A percentile compares a stretch with the other conserved stretches of the same genome.
Conservation (phyloP, 306 rosid genomes). For the Spatholobus suberectus region DNA sequence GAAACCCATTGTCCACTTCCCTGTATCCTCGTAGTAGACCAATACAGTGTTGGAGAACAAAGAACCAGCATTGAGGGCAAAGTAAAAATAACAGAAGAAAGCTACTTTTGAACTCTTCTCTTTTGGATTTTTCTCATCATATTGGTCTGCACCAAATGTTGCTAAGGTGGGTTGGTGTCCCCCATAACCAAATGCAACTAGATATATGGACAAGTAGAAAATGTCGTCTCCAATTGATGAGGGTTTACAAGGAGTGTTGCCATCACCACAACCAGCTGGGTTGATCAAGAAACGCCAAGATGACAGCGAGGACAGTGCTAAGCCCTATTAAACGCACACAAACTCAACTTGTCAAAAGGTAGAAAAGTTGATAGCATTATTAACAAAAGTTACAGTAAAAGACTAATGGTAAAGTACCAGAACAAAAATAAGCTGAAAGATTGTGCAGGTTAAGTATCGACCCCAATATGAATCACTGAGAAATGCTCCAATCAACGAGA, state of each 20-base stretch:
- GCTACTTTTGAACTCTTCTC: constrained; percentile 48
- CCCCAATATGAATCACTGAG: constrained; percentile 79
- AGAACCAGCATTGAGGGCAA: constrained; percentile 65
- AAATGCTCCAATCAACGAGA: constrained; percentile 67
- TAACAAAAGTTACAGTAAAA: not conserved
- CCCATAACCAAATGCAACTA: constrained; percentile 75
- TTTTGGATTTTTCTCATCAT: constrained; percentile 57
- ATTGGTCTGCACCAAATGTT: constrained; percentile 76
- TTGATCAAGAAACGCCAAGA: constrained; percentile 63
- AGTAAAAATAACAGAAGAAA: constrained; percentile 71
- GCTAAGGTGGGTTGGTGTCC: constrained; percentile 78
- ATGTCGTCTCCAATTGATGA: constrained; percentile 46
- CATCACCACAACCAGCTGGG: constrained; percentile 65
- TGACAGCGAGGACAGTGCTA: constrained; percentile 58
- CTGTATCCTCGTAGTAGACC: constrained; percentile 65
- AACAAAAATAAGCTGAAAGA: constrained; percentile 65
- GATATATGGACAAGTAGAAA: constrained; percentile 66
- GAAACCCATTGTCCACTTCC: constrained; percentile 70
- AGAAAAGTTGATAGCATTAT: not conserved
- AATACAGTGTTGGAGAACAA: constrained; percentile 67
- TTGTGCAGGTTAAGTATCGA: constrained; percentile 61
- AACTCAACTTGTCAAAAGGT: not conserved
- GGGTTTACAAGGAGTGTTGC: constrained; percentile 44
- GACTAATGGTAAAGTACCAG: constrained; percentile 36
- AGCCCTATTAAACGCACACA: constrained; percentile 49